These are phyloP conservation scores for Emiliania huxleyi DNA, from an alignment of 78 protist genomes.

Conservation along the genomic window DNA sequence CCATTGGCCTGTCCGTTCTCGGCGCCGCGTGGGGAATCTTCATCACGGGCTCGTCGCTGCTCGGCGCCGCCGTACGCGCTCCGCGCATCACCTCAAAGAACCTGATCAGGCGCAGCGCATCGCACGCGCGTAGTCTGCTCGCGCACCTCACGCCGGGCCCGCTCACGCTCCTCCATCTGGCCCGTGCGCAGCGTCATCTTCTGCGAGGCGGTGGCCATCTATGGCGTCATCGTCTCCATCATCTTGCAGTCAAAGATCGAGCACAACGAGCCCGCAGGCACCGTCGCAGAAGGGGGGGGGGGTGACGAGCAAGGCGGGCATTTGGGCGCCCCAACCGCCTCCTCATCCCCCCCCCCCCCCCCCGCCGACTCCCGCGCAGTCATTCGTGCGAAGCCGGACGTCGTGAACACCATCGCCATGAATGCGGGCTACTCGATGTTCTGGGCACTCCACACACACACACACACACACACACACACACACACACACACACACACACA, in stretches of 20 bases:
- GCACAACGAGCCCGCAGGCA: background rate
- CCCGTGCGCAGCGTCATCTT: slow-evolving; percentile 83
- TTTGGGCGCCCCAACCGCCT: no score
- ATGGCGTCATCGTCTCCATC: slow-evolving; percentile 98
- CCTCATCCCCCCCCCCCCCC: no score
- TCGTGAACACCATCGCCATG: background rate
- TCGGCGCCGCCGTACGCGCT: slow-evolving; percentile 93
- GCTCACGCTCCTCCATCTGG: no score
- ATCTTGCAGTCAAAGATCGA: slow-evolving; percentile 64
- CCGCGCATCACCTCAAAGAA: slow-evolving; percentile 93
- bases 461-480: no score
- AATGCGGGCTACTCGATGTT: background rate
- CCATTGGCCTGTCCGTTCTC: slow-evolving; percentile 91
- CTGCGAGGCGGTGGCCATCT: slow-evolving; percentile 99
- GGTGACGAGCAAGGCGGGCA: no score
- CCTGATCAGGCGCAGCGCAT: slow-evolving; percentile 76
- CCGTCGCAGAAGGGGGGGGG: no score
- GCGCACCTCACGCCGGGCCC: no score
- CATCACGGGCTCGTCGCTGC: slow-evolving; percentile 81
- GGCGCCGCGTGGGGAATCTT: slow-evolving; percentile 99
- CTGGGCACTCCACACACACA: no score
- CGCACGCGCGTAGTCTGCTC: no score
- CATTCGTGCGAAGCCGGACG: background rate
- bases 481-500: no score
- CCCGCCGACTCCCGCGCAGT: no score